Evolutionary conservation across 2,329 filamentous ascomycete genomes (phyloP).

Genomic region (Nemania diffusa): DNA sequence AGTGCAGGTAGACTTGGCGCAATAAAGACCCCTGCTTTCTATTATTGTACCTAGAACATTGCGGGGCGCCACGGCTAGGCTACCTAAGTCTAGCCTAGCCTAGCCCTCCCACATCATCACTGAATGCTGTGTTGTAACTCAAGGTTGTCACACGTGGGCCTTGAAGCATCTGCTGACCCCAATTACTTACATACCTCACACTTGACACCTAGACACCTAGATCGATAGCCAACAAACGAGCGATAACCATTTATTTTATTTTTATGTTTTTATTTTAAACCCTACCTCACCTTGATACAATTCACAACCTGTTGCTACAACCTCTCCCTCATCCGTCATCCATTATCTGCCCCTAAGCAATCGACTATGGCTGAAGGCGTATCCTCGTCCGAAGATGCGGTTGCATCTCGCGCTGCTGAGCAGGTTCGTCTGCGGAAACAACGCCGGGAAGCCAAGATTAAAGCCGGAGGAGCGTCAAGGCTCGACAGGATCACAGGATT

Average conservation of each 20-base stretch:
- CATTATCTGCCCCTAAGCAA: not conserved
- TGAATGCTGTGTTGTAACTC: slow-evolving; percentile 1
- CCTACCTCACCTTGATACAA: not conserved
- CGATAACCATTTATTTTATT: not conserved
- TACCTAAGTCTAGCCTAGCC: not conserved
- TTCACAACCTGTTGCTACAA: not conserved
- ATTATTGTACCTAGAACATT: too few relatives aligned
- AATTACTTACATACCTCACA: slow-evolving; percentile 7
- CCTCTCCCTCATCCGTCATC: not conserved
- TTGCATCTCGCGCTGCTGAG: slow-evolving; percentile 65
- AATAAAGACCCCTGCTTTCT: not conserved
- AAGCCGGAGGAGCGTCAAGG: slow-evolving; percentile 73
- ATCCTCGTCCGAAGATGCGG: slow-evolving; percentile 56
- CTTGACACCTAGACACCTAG: too few relatives aligned
- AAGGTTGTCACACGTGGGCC: slow-evolving; percentile 27
- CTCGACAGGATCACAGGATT: slow-evolving; percentile 80
- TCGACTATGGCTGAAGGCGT: slow-evolving; percentile 45
- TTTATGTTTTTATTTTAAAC: not conserved
- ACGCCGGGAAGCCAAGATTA: slow-evolving; percentile 81
- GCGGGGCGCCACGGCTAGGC: not conserved
- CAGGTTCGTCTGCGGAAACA: slow-evolving; percentile 82
- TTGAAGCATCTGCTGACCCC: slow-evolving; percentile 4
- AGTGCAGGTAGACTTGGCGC: slow-evolving; percentile 43
- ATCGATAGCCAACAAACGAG: slow-evolving; percentile 13
- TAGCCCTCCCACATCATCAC: slow-evolving; percentile 15